Evolutionary conservation across 75 land plant species (phyloP), one percentile per base, ranked within the genome.

Genomic region (Cunninghamia lanceolata): DNA sequence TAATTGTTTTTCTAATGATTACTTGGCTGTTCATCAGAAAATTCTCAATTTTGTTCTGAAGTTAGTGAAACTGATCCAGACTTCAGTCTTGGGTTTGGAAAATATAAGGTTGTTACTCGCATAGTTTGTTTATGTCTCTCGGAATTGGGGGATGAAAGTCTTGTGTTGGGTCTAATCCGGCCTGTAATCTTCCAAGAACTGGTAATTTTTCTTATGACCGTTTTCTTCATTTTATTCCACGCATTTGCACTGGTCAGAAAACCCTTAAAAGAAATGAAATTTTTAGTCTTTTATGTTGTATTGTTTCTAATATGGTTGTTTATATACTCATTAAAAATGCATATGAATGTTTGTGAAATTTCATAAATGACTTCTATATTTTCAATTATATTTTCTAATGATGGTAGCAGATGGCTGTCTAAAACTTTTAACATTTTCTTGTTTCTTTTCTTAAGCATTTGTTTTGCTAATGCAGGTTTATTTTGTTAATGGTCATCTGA

Each of bases 111-210:
- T 25, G 3, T 43, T 42, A 79, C 82, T 28, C 50, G 32, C 46
- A 43, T 28, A 25, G 82, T 79, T 79, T 79, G 82, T 79, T 40
- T 79, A 28, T 79, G 82, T 79, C 47, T 79, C 47, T 79, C 82
- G 2, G 47, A 79, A 28, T 25, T 79, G 47, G 82, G 47, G 5
- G 47, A 79, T 79, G 82, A 79, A 43, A 79, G 28, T 79, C 28
- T 79, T 79, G 50, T 79, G 82, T 28, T 79, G 82, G 30, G 46
- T 79, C 30, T 79, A 42, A 28, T 79, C 46, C 50, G 25, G 50
- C 50, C 50, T 2, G 11, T 46, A 43, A 79, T 79, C 30, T 79
- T 79, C 40, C 30, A 79, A 25, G 30, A 79, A 21, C 82, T 79
- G 28, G 81, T 78, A 78, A 78, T 46, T 40, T 71, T 70, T 70